A percentile compares a stretch with the other conserved stretches of the same genome.
phyloP scores from a whole-genome alignment of 139 green algal genomes.

The Tetraselmis striata region DNA sequence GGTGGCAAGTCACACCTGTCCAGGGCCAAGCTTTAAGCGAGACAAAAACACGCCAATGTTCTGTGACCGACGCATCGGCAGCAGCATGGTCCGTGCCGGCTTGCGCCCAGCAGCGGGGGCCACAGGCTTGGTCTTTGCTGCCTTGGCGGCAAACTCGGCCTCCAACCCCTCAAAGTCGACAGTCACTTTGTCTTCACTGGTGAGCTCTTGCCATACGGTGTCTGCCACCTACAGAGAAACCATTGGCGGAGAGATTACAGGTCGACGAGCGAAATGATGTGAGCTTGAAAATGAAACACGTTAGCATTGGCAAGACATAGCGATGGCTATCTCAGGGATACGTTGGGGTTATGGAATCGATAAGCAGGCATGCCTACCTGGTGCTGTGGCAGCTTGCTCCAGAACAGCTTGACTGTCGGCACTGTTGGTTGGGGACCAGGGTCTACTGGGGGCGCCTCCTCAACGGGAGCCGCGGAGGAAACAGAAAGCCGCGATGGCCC shows the following conservation, averaged over 20 bases:
- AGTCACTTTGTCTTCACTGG: background rate
- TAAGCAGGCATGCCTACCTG: too few species aligned
- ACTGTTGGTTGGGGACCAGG: background rate
- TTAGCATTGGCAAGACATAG: too few species aligned
- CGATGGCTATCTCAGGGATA: too few species aligned
- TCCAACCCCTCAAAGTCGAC: slow-evolving; percentile 30
- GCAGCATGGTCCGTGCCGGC: slow-evolving; percentile 10
- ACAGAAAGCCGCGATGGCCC: background rate
- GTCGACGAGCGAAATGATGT: too few species aligned
- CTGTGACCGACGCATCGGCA: slow-evolving; percentile 25
- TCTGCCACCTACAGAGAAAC: slow-evolving; percentile 23
- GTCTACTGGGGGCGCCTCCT: background rate
- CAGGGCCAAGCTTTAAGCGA: slow-evolving; percentile 27
- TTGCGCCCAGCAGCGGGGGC: background rate
- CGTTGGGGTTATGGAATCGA: too few species aligned
- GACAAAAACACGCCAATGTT: slow-evolving; percentile 32
- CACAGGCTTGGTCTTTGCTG: background rate
- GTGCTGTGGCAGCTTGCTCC: slow-evolving; percentile 28
- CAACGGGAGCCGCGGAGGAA: background rate
- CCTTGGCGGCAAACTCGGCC: slow-evolving; percentile 29
- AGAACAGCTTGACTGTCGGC: slow-evolving; percentile 36
- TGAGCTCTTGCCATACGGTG: slow-evolving; percentile 30
- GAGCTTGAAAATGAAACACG: too few species aligned
- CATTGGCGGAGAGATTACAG: too few species aligned
- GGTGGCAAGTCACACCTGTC: too few species aligned